Evolutionary conservation across 1,284 basidiomycete genomes (phyloP).

Genomic region (Malassezia furfur): DNA sequence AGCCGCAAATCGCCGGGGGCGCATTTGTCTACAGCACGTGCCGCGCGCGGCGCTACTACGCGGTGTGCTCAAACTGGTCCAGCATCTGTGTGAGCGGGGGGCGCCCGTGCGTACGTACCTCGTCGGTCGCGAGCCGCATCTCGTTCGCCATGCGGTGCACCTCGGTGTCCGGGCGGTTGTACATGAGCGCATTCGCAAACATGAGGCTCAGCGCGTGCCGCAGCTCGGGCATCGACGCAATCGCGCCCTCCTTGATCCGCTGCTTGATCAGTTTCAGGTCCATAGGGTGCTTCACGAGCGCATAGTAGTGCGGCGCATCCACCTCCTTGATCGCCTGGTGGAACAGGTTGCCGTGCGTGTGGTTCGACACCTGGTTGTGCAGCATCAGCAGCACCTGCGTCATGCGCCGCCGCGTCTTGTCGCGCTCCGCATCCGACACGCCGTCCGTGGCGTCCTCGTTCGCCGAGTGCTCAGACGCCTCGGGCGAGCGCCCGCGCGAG

Average conservation of each 20-base stretch:
- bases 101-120: slow-evolving; percentile 14
- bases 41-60: too few species aligned
- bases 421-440: slow-evolving; percentile 17
- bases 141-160: slow-evolving; percentile 43
- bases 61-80: slow-evolving; percentile 12
- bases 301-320: slow-evolving; percentile 44
- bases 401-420: slow-evolving; percentile 30
- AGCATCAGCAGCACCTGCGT: slow-evolving; percentile 38
- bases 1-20: background rate
- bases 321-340: slow-evolving; percentile 41
- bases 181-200: slow-evolving; percentile 44
- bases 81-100: slow-evolving; percentile 1
- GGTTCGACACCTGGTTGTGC: slow-evolving; percentile 39
- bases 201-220: slow-evolving; percentile 29
- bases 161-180: slow-evolving; percentile 41
- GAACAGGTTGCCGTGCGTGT: slow-evolving; percentile 44
- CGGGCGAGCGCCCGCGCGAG: background rate
- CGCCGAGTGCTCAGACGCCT: background rate
- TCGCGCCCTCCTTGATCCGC: slow-evolving; percentile 36
- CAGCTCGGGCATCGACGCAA: slow-evolving; percentile 25
- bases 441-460: slow-evolving; percentile 18
- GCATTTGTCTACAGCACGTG: background rate
- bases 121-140: slow-evolving; percentile 37
- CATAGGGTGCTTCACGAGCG: slow-evolving; percentile 33
- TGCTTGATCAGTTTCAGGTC: slow-evolving; percentile 42